Evolutionary conservation across 306 rosid species (phyloP).

Genomic region (Ammopiptanthus mongolicus): DNA sequence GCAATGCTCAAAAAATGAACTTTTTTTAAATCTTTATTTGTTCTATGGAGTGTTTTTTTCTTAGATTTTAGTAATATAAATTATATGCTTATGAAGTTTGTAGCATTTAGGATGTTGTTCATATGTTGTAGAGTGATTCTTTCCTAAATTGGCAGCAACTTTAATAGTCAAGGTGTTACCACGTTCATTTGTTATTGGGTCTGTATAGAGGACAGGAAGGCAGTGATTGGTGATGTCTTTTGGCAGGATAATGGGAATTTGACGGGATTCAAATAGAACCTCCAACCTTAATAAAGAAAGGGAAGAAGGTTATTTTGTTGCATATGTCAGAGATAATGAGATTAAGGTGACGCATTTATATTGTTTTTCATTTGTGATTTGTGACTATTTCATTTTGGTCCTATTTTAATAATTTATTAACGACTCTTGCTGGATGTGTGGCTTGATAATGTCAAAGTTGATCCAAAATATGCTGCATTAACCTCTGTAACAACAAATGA

Average conservation of each 20-base stretch:
- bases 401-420: background rate
- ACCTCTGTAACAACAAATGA: slow-evolving; percentile 23
- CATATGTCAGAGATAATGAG: slow-evolving; percentile 59
- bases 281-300: slow-evolving; percentile 84
- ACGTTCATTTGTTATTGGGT: slow-evolving; percentile 27
- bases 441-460: slow-evolving; percentile 81
- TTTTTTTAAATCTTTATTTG: background rate
- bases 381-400: background rate
- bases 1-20: background rate
- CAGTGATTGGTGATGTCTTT: slow-evolving; percentile 40
- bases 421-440: slow-evolving; percentile 68
- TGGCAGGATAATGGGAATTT: slow-evolving; percentile 62
- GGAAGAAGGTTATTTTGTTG: slow-evolving; percentile 91
- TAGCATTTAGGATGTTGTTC: background rate
- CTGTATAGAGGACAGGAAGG: slow-evolving; percentile 34
- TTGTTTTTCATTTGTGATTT: background rate
- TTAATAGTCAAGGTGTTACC: slow-evolving; percentile 28
- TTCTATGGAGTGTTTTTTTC: background rate
- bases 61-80: background rate
- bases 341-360: slow-evolving; percentile 33
- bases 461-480: slow-evolving; percentile 61
- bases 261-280: slow-evolving; percentile 90
- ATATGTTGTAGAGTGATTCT: slow-evolving; percentile 1
- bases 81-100: background rate
- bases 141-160: background rate